These are phyloP conservation scores for Coemansia sp. DNA, from an alignment of 192 early-diverging fungal species.

Conservation along the genomic window DNA sequence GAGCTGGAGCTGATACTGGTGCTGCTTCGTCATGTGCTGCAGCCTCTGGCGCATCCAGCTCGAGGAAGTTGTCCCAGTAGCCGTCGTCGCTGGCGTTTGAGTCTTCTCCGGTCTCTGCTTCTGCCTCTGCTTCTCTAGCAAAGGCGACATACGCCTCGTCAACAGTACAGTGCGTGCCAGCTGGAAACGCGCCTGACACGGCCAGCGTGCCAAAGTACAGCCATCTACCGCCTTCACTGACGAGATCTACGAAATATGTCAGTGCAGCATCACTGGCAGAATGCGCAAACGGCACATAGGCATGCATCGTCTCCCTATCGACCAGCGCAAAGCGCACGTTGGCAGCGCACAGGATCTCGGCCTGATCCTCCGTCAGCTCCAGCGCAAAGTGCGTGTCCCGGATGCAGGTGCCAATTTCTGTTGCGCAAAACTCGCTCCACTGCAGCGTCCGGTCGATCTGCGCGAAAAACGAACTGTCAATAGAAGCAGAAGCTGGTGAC, in stretches of 20 bases:
- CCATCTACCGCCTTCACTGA: constrained; percentile 30
- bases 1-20: background rate
- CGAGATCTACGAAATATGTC: constrained; percentile 18
- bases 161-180: background rate
- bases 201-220: constrained; percentile 24
- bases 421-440: constrained; percentile 9
- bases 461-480: constrained; percentile 9
- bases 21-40: background rate
- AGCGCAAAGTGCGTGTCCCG: constrained; percentile 34
- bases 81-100: constrained; percentile 8
- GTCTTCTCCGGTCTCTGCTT: background rate
- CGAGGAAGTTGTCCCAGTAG: constrained; percentile 40
- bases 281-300: constrained; percentile 28
- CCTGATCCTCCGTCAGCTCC: constrained; percentile 45
- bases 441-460: constrained; percentile 23
- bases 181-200: background rate
- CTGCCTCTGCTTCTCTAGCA: background rate
- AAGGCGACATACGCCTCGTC: background rate
- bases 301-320: constrained; percentile 16
- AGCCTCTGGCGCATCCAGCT: constrained; percentile 3
- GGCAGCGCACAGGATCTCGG: constrained; percentile 14
- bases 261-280: background rate
- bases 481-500: background rate
- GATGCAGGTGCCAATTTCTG: constrained; percentile 28
- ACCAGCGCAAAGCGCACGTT: constrained; percentile 19